Evolutionary conservation across 805 yeast species (phyloP).

Genomic region (Hanseniaspora occidentalis): DNA sequence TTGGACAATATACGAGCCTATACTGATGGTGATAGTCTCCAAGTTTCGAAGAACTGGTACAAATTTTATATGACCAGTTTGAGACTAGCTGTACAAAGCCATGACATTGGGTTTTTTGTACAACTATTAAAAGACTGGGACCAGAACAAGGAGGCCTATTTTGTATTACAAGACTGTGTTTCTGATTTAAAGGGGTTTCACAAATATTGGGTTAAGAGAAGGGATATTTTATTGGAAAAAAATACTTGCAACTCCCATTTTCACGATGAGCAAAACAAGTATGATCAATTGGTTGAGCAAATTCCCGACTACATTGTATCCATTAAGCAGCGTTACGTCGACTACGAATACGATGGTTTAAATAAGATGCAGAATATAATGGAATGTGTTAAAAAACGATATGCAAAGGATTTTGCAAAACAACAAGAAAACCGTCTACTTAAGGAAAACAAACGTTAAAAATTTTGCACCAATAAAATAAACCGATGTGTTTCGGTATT

Average conservation of each 20-base stretch:
- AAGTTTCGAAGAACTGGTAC: constrained; percentile 12
- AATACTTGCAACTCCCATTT: background rate
- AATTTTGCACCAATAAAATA: too few relatives aligned
- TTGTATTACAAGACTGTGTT: constrained; percentile 12
- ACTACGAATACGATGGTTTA: background rate
- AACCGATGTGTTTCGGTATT: too few relatives aligned
- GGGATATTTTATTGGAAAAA: background rate
- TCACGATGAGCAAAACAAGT: background rate
- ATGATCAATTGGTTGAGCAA: background rate
- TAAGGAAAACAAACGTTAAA: too few relatives aligned
- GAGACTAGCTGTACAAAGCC: constrained; percentile 10
- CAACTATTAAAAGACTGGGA: constrained; percentile 17
- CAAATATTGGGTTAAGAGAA: constrained; percentile 11
- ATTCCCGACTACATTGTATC: background rate
- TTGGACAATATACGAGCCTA: constrained; percentile 5
- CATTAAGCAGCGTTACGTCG: background rate
- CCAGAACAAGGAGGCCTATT: constrained; percentile 10
- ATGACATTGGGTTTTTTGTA: constrained; percentile 9
- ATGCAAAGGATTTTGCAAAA: background rate
- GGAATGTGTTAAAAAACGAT: background rate
- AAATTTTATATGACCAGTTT: constrained; percentile 14
- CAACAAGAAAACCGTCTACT: too few relatives aligned
- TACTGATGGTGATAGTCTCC: constrained; percentile 6
- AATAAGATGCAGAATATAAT: background rate
- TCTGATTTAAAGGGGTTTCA: constrained; percentile 14